Conservation (phyloP, 2,329 filamentous ascomycete genomes). For the Sporothrix schenckii region DNA sequence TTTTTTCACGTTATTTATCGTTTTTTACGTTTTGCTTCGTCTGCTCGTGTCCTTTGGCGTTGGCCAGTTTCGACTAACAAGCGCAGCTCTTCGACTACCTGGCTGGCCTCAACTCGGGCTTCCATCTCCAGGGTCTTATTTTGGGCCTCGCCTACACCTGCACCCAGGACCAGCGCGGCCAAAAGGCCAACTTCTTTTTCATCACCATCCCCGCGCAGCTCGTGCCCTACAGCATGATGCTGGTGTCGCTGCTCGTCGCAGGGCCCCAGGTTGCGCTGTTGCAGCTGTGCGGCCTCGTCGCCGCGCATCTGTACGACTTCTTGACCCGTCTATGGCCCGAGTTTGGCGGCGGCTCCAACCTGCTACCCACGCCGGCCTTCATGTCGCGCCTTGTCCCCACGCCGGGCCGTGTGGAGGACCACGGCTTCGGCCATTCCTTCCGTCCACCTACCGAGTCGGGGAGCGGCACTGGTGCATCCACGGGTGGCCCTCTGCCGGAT, state of each 20-base stretch:
- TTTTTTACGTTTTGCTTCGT: neutral
- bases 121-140: conserved; percentile 67
- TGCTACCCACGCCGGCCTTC: conserved; percentile 72
- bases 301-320: conserved; percentile 90
- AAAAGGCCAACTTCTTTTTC: conserved; percentile 77
- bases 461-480: conserved; percentile 44
- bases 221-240: conserved; percentile 78
- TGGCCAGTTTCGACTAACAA: conserved; percentile 35
- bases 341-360: conserved; percentile 80
- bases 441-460: conserved; percentile 45
- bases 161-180: conserved; percentile 80
- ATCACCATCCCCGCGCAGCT: conserved; percentile 80
- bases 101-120: conserved; percentile 51
- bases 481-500: conserved; percentile 59
- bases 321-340: conserved; percentile 84
- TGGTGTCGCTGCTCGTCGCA: conserved; percentile 69
- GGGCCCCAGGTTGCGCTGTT: conserved; percentile 61
- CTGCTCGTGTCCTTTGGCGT: neutral
- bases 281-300: conserved; percentile 76
- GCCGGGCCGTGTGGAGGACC: conserved; percentile 48
- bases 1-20: too few relatives aligned
- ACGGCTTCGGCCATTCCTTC: conserved; percentile 66
- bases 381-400: conserved; percentile 68
- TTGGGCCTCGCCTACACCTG: conserved; percentile 83
- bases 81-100: conserved; percentile 56